A percentile compares a stretch with the other conserved stretches of the same genome.
phyloP scores from a whole-genome alignment of 1,284 basidiomycete species.

The Chondrostereum purpureum region DNA sequence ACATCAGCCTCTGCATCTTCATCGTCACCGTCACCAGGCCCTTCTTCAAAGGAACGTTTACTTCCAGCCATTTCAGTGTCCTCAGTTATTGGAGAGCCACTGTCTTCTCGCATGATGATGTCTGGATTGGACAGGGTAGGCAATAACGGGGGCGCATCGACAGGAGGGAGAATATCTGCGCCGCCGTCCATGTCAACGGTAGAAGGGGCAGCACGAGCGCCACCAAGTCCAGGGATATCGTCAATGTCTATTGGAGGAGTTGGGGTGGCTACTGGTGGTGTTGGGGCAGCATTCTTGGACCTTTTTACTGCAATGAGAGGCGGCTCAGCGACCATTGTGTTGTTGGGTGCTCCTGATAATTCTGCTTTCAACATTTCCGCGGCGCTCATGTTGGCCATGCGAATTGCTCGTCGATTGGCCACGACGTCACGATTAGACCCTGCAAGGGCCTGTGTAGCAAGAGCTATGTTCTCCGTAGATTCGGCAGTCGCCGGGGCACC shows the following conservation, averaged over 20 bases:
- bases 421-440: slow-evolving; percentile 85
- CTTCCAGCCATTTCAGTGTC: slow-evolving; percentile 28
- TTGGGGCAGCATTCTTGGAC: slow-evolving; percentile 1
- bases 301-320: slow-evolving; percentile 4
- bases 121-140: neutral
- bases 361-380: slow-evolving; percentile 93
- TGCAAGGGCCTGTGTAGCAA: slow-evolving; percentile 60
- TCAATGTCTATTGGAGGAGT: neutral
- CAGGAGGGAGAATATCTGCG: neutral
- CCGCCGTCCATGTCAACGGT: neutral
- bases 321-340: slow-evolving; percentile 19
- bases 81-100: slow-evolving; percentile 5
- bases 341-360: slow-evolving; percentile 61
- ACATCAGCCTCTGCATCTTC: slow-evolving; percentile 40
- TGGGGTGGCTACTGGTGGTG: neutral
- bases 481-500: slow-evolving; percentile 52
- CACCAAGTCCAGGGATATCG: slow-evolving; percentile 13
- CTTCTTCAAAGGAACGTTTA: slow-evolving; percentile 71
- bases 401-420: slow-evolving; percentile 80
- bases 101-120: neutral
- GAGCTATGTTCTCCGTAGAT: slow-evolving; percentile 47
- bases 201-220: neutral
- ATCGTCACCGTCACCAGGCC: slow-evolving; percentile 47
- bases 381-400: slow-evolving; percentile 95
- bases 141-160: neutral